Evolutionary conservation across 2,329 filamentous ascomycete species (phyloP).

Genomic region (Pseudogymnoascus destructans): DNA sequence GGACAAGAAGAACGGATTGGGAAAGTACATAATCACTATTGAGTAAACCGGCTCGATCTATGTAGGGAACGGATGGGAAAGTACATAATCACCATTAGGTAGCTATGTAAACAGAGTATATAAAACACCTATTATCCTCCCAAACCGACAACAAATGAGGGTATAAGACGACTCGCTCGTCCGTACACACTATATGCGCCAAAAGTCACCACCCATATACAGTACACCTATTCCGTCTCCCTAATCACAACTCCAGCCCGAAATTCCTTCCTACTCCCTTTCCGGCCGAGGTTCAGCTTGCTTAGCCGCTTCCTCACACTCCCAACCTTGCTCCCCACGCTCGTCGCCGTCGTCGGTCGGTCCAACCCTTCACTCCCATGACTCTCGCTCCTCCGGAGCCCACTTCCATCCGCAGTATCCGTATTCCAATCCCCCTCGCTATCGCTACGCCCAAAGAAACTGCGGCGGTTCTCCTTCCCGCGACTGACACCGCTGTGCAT

Average conservation of each 20-base stretch:
- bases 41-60: not conserved
- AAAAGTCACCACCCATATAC: constrained; percentile 1
- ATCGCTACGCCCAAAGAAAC: constrained; percentile 15
- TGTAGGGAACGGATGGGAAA: not conserved
- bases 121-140: not conserved
- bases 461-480: constrained; percentile 17
- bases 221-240: constrained; percentile 14
- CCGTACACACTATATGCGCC: not conserved
- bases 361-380: constrained; percentile 5
- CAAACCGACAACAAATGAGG: not conserved
- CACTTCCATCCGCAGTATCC: constrained; percentile 10
- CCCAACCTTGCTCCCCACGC: constrained; percentile 22
- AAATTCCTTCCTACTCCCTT: constrained; percentile 26
- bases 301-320: constrained; percentile 25
- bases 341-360: constrained; percentile 15
- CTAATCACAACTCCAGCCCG: constrained; percentile 20
- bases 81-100: not conserved
- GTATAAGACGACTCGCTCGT: not conserved
- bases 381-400: not conserved
- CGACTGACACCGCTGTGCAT: constrained; percentile 1
- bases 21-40: not conserved
- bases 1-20: not conserved
- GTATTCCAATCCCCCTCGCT: constrained; percentile 4
- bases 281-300: constrained; percentile 25
- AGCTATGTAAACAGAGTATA: not conserved